Percentiles rank a stretch among this genome's conserved stretches.
phyloP scores from a whole-genome alignment of 2,329 filamentous ascomycete genomes.

The Harringtonia lauricola region DNA sequence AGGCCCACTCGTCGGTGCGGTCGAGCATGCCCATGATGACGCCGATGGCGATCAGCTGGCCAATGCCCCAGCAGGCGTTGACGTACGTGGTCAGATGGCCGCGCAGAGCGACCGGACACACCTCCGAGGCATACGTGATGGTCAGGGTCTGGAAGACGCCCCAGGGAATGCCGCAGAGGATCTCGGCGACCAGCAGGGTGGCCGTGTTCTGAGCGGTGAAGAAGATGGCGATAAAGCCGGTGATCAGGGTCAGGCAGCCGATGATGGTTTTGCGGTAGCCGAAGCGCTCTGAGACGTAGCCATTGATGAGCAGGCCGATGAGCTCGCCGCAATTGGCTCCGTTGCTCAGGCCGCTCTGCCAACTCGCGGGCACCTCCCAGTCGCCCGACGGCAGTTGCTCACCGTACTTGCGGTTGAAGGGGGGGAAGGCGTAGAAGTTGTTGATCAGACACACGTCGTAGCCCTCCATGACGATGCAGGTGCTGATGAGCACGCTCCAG shows the following conservation, averaged over 20 bases:
- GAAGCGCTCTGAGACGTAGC: slow-evolving; percentile 53
- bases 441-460: slow-evolving; percentile 75
- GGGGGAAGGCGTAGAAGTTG: slow-evolving; percentile 51
- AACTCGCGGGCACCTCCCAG: slow-evolving; percentile 47
- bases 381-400: slow-evolving; percentile 28
- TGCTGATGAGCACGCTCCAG: slow-evolving; percentile 81
- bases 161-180: slow-evolving; percentile 46
- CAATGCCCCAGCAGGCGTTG: slow-evolving; percentile 70
- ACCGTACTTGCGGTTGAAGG: slow-evolving; percentile 49
- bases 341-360: slow-evolving; percentile 48
- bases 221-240: slow-evolving; percentile 50
- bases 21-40: slow-evolving; percentile 58
- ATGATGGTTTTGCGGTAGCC: slow-evolving; percentile 58
- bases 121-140: slow-evolving; percentile 59
- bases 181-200: slow-evolving; percentile 48
- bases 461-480: slow-evolving; percentile 84
- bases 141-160: slow-evolving; percentile 29
- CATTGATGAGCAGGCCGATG: slow-evolving; percentile 55
- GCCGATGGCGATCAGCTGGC: slow-evolving; percentile 63
- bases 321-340: slow-evolving; percentile 52
- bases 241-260: slow-evolving; percentile 38
- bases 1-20: slow-evolving; percentile 49
- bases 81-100: slow-evolving; percentile 65
- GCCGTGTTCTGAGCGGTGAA: slow-evolving; percentile 52
- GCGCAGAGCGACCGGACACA: slow-evolving; percentile 61